These are phyloP conservation scores for Malus orientalis DNA, from an alignment of 306 rosid species.

Conservation along the genomic window DNA sequence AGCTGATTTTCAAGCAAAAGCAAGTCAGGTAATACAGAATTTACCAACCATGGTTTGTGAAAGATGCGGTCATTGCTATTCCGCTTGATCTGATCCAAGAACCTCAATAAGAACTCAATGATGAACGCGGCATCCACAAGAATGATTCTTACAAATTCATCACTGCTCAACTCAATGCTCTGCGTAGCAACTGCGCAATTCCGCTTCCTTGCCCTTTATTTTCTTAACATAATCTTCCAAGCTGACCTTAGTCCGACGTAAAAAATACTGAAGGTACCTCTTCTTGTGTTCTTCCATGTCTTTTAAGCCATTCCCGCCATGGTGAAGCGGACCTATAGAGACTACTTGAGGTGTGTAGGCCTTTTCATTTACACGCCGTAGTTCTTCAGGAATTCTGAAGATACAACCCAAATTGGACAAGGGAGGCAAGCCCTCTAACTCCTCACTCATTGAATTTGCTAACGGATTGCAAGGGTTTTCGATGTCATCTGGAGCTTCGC, in stretches of 20 bases:
- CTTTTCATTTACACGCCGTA: not conserved
- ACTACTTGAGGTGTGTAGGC: slow-evolving; percentile 19
- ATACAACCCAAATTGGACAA: not conserved
- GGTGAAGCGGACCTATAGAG: slow-evolving; percentile 31
- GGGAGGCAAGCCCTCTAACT: not conserved
- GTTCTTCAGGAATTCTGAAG: not conserved
- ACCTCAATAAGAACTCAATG: slow-evolving; percentile 17
- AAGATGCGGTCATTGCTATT: slow-evolving; percentile 14
- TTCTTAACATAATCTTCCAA: not conserved
- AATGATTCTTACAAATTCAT: slow-evolving; percentile 8
- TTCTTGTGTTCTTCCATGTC: slow-evolving; percentile 2
- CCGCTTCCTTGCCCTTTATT: not conserved
- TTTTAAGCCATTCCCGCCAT: not conserved
- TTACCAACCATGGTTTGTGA: slow-evolving; percentile 16
- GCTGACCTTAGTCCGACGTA: not conserved
- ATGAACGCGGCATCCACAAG: slow-evolving; percentile 18
- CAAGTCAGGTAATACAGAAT: slow-evolving; percentile 18
- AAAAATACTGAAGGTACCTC: not conserved
- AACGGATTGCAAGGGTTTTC: not conserved
- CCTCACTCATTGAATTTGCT: no score
- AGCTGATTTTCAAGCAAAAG: slow-evolving; percentile 35
- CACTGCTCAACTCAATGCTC: not conserved
- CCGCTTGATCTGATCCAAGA: not conserved
- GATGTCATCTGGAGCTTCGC: not conserved
- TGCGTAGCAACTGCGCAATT: not conserved